Base-by-base conservation (phyloP, 805 yeast genomes). In the Candida ipomoeae region DNA sequence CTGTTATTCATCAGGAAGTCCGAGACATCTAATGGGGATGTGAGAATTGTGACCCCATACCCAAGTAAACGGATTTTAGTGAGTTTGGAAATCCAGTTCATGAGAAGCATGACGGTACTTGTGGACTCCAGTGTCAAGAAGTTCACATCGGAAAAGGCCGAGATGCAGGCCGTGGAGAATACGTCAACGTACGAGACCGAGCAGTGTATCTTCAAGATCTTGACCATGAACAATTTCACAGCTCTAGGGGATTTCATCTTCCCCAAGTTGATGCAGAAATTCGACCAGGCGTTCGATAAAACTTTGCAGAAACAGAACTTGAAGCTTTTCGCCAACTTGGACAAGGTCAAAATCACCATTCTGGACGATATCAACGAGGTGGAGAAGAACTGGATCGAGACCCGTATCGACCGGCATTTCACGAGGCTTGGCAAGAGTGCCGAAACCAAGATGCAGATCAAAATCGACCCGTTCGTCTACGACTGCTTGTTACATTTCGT, bases 141-240 rank as follows among this genome's bases (percentile, higher is more conserved):
- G 49, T 73, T 69, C 51, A 64, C 62, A 13, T 50, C 51, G 2
- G 61, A 58, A 34, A 55, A 58, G 34, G 29, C 55, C 1, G 37
- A 43, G 14, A 20, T 47, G 14, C 41, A 44, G n/a, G 55, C 65
- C 17, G 21, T 34, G 45, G 56, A 39, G 23, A 48, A 43, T 3
- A 39, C 50, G 2, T 42, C 48, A 8, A 52, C 54, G 11, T 44
- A 53, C 31, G 60, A 61, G 33, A 53, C 60, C 15, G 66, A 61
- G 26, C 59, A 60, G 29, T 68, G 68, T 23, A 59, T 64, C 8
- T 73, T 61, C 61, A 73, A 73, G 53, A 64, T 73, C 1, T 60
- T 73, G 46, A 70, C 77, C 4, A 73, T 73, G 76, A 73, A 73
- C 57, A 73, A 73, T 54, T 68, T 71, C 49, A 74, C 73, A 37